Base-by-base conservation (phyloP, 2,329 filamentous ascomycete species). In the Coleophoma crateriformis region DNA sequence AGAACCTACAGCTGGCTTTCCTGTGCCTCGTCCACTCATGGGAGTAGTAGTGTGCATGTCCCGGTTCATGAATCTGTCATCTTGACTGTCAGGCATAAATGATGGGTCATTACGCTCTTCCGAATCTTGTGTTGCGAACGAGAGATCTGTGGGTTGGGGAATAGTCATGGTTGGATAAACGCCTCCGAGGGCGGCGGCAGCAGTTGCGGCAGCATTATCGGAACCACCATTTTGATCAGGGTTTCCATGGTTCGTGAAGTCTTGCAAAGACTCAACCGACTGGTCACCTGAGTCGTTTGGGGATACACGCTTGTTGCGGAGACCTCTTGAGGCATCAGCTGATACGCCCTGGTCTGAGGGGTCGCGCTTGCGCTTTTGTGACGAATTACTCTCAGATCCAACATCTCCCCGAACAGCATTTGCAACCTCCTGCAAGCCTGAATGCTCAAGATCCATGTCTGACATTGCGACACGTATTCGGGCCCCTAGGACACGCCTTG, bases 1-100 rank as follows among this genome's bases (percentile, higher is more conserved):
- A 2, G 90, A 94, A 2, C 94, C 94, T n/a, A 97, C 94, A 7
- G 85, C 82, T 7, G 91, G 91, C 69, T 96, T 97, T 33, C 49
- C 50, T 22, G 50, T 50, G 27, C 53, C 46, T 53, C 61, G 49
- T 15, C 57, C 58, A 48, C 47, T 48, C 17, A 52, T 50, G 27
- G 58, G 57, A 33, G 77, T 70, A 41, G 74, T 39, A 68, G 67
- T 50, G 61, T 44, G 41, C 12, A 15, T n/a, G 15, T 44, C 19
- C 22, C 22, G 39, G 58, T 61, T 70, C 67, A 59, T 71, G 65
- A 61, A 66, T 48, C 56, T 60, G 40, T 59, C 52, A 50, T 61
- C 57, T 44, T 62, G 62, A 37, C 55, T 61, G 44, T 61, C 61
- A 47, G 74, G 71, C 50, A 67, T 66, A 57, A 73, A 76, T 0